Conservation (phyloP, 257 asterid species). For the Nicotiana attenuata region DNA sequence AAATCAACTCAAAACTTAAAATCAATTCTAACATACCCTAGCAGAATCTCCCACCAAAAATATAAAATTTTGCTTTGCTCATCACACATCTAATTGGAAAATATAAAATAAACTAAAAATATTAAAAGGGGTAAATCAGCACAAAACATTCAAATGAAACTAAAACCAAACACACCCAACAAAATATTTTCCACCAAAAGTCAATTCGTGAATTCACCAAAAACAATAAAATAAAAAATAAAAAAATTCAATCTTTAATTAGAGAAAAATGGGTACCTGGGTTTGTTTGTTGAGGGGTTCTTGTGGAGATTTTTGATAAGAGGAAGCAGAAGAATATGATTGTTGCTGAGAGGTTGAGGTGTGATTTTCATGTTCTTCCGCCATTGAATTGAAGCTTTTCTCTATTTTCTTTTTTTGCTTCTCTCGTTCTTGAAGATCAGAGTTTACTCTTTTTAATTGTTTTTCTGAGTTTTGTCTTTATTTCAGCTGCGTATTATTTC, state of each 20-base stretch:
- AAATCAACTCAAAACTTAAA: background rate
- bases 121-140: background rate
- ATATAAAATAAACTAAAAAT: background rate
- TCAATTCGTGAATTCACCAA: background rate
- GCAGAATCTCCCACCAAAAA: background rate
- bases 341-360: background rate
- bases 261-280: slow-evolving; percentile 8
- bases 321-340: background rate
- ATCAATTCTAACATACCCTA: background rate
- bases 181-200: background rate
- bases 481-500: background rate
- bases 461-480: background rate
- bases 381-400: slow-evolving; percentile 9
- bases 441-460: background rate
- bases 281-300: slow-evolving; percentile 2
- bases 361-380: slow-evolving; percentile 12
- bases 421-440: background rate
- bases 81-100: background rate
- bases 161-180: background rate
- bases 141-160: background rate
- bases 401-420: background rate
- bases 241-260: background rate
- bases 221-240: background rate
- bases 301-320: background rate
- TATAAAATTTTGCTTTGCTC: background rate